A percentile compares a stretch with the other conserved stretches of the same genome.
These are phyloP conservation scores for Epichloe scottii DNA, from an alignment of 2,329 filamentous ascomycete genomes.

Conservation along the genomic window DNA sequence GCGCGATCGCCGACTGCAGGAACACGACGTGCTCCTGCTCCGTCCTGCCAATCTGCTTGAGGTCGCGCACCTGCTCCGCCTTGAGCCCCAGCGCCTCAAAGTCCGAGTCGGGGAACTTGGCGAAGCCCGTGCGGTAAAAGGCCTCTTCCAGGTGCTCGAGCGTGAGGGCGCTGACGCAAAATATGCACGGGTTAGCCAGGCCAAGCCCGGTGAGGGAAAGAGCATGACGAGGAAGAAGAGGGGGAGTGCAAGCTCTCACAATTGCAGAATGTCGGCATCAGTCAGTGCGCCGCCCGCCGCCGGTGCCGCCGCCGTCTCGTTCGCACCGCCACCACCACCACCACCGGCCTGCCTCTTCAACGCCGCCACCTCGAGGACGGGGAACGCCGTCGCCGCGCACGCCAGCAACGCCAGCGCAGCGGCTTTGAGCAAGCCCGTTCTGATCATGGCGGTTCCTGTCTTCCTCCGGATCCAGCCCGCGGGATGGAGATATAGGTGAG, in stretches of 20 bases:
- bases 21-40: constrained; percentile 37
- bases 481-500: too few species aligned
- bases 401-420: constrained; percentile 31
- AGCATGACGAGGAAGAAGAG: too few species aligned
- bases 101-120: constrained; percentile 49
- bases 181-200: too few species aligned
- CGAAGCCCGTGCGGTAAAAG: constrained; percentile 62
- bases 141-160: constrained; percentile 62
- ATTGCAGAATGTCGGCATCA: constrained; percentile 34
- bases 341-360: too few species aligned
- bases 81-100: constrained; percentile 40
- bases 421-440: constrained; percentile 20
- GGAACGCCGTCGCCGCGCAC: constrained; percentile 31
- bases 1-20: constrained; percentile 44
- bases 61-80: constrained; percentile 26
- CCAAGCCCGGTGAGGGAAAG: too few species aligned
- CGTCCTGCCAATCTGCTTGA: constrained; percentile 48
- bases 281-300: neutral
- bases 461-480: too few species aligned
- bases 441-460: too few species aligned
- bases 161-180: constrained; percentile 51
- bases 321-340: too few species aligned
- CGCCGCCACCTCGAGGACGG: too few species aligned
- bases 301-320: neutral
- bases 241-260: constrained; percentile 30